These are phyloP conservation scores for Sugiyamaella grinbergsii DNA, from an alignment of 1,139 yeast species.

Conservation along the genomic window DNA sequence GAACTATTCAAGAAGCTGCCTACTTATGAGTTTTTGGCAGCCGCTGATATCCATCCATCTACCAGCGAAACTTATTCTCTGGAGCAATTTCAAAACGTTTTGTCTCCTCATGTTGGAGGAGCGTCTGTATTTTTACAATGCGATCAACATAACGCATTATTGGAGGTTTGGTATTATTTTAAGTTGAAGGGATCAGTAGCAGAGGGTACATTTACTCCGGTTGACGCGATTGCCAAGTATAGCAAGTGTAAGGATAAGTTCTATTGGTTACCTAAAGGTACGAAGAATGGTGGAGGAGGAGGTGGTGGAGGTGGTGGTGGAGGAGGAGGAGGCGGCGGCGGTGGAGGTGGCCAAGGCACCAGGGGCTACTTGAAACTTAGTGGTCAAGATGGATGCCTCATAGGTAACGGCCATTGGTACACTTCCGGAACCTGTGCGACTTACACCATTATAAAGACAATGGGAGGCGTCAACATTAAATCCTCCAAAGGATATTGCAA, in stretches of 20 bases:
- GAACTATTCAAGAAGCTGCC: slow-evolving; percentile 65
- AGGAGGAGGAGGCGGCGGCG: slow-evolving; percentile 27
- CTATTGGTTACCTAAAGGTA: slow-evolving; percentile 76
- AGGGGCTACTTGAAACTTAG: slow-evolving; percentile 56
- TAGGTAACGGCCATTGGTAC: slow-evolving; percentile 85
- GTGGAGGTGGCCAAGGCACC: slow-evolving; percentile 5
- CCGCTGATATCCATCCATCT: slow-evolving; percentile 72
- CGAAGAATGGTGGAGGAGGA: slow-evolving; percentile 52
- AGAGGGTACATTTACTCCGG: slow-evolving; percentile 63
- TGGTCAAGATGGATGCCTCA: slow-evolving; percentile 71
- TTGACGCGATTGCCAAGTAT: slow-evolving; percentile 54
- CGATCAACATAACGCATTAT: slow-evolving; percentile 46
- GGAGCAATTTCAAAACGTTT: slow-evolving; percentile 63
- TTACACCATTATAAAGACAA: slow-evolving; percentile 56
- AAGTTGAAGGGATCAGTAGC: slow-evolving; percentile 73
- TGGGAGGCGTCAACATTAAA: slow-evolving; percentile 69
- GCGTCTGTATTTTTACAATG: slow-evolving; percentile 47
- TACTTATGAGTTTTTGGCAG: slow-evolving; percentile 65
- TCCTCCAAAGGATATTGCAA: slow-evolving; percentile 79
- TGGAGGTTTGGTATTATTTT: slow-evolving; percentile 91
- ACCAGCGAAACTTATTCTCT: slow-evolving; percentile 61
- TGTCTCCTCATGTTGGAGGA: slow-evolving; percentile 49
- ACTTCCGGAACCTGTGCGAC: slow-evolving; percentile 85
- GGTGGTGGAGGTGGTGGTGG: slow-evolving; percentile 31
- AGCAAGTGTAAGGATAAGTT: slow-evolving; percentile 71